A percentile compares a stretch with the other conserved stretches of the same genome.
phyloP scores from a whole-genome alignment of 768 basidiomycete species.

The Cystobasidium ongulense region DNA sequence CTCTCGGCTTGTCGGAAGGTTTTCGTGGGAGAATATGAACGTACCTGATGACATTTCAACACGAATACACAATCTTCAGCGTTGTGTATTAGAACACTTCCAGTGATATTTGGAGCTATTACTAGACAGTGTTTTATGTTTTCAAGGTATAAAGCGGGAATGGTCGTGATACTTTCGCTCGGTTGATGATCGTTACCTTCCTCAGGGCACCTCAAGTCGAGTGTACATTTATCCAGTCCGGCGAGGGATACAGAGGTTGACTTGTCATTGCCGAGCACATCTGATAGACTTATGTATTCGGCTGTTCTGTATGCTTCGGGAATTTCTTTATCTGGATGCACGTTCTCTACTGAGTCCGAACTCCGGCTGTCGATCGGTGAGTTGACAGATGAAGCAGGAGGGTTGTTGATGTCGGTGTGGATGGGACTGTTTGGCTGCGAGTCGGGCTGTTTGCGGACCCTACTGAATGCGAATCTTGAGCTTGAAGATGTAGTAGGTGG shows the following conservation, averaged over 20 bases:
- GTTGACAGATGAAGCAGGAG: no score
- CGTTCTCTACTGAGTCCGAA: neutral
- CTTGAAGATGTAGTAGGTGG: neutral
- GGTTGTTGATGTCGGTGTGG: no score
- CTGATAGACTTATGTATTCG: neutral
- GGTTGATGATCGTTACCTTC: neutral
- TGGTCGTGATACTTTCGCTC: neutral
- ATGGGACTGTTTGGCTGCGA: no score
- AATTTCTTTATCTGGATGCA: neutral
- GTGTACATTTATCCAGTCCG: neutral
- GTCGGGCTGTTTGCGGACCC: neutral
- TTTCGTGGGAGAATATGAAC: neutral
- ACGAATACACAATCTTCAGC: slow-evolving; percentile 10
- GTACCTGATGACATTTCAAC: slow-evolving; percentile 20
- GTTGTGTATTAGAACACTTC: slow-evolving; percentile 14
- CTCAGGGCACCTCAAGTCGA: neutral
- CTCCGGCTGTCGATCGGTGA: neutral
- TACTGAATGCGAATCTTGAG: neutral
- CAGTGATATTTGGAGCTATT: neutral
- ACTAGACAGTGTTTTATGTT: neutral
- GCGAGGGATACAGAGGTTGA: neutral
- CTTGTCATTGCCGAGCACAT: neutral
- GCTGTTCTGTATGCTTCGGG: neutral
- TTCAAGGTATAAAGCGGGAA: neutral
- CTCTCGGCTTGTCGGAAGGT: neutral